Base-by-base conservation (phyloP, 2,329 filamentous ascomycete species). In the Knufia petricola region DNA sequence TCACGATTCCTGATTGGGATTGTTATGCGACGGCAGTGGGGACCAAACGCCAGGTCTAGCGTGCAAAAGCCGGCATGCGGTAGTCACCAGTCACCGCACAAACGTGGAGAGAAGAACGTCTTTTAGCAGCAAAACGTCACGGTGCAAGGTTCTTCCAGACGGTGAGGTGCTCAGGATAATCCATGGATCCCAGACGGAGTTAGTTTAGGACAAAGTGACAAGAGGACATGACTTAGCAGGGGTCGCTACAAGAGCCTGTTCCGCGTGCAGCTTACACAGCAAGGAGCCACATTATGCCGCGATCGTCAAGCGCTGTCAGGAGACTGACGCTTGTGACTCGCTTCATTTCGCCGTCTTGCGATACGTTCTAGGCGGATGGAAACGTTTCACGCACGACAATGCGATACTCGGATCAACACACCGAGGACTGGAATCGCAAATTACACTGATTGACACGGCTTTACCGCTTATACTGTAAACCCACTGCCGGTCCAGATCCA, bases 71-170 rank as follows among this genome's bases (percentile, higher is more conserved):
- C 17, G 21, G 17, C 37, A 12, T 20, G 4, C 17, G 21, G 17
- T 19, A 12, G 12, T 19, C 3, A 39, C 4, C 17, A 21, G 39
- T 42, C 39, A 42, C 39, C 39, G 39, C 39, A 24, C 21, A 12
- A 24, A 24, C 21, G 13, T 42, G 19, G 21, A 23, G 39, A 15
- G 19, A 15, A 42, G 10, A 24, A 13, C 8, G 7, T 3, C 7
- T 42, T 3, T 4, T 28, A 15, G 24, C 20, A 26, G 4, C 21
- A 12, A 42, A 42, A 42, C 28, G 21, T 8, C 9, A 26, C 39
- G 39, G 39, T 28, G 20, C 39, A 42, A 42, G n/a, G 39, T 42
- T 42, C 24, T 42, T 42, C 39, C 39, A 42, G 24, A 42, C 39
- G 39, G 39, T 42, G 39, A 42, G 17, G 7, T n/a, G 7, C 15